These are phyloP conservation scores for Puccinia coronata DNA, from an alignment of 1,284 basidiomycete species.

Conservation along the genomic window DNA sequence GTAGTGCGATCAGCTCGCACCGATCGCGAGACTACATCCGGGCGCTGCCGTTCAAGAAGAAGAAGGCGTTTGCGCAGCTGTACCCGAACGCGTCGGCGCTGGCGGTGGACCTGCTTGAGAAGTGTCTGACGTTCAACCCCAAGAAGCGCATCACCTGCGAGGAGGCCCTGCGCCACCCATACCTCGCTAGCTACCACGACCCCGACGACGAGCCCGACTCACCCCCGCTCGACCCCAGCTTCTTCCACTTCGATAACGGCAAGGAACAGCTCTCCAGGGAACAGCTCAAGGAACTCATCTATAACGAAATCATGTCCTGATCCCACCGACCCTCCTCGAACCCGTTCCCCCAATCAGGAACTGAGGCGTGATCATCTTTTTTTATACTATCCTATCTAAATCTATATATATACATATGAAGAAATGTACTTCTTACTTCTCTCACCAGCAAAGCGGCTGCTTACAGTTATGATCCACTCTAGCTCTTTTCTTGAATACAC, in stretches of 20 bases:
- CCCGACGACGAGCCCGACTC: slow-evolving; percentile 71
- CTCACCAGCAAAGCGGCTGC: too few relatives aligned
- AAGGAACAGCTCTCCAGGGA: slow-evolving; percentile 89
- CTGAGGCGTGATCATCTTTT: too few relatives aligned
- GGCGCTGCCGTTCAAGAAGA: slow-evolving; percentile 74
- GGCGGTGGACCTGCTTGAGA: slow-evolving; percentile 88
- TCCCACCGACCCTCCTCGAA: too few relatives aligned
- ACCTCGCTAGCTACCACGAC: slow-evolving; percentile 75
- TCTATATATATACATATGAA: too few relatives aligned
- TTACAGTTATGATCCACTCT: too few relatives aligned
- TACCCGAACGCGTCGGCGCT: slow-evolving; percentile 83
- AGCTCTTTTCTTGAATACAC: too few relatives aligned
- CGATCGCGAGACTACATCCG: slow-evolving; percentile 87
- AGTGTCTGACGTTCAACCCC: slow-evolving; percentile 73
- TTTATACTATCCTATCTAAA: too few relatives aligned
- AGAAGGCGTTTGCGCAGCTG: slow-evolving; percentile 71
- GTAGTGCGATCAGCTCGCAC: slow-evolving; percentile 78
- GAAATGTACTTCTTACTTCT: too few relatives aligned
- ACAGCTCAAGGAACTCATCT: slow-evolving; percentile 65
- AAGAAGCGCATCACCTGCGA: slow-evolving; percentile 90
- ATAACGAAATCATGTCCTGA: slow-evolving; percentile 44
- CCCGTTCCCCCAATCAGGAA: too few relatives aligned
- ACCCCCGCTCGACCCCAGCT: slow-evolving; percentile 81
- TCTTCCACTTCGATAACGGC: slow-evolving; percentile 92
- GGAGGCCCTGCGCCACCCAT: slow-evolving; percentile 85